Percentiles rank a stretch among this genome's conserved stretches.
Conservation (phyloP, 306 rosid genomes). For the Lathyrus aphaca region DNA sequence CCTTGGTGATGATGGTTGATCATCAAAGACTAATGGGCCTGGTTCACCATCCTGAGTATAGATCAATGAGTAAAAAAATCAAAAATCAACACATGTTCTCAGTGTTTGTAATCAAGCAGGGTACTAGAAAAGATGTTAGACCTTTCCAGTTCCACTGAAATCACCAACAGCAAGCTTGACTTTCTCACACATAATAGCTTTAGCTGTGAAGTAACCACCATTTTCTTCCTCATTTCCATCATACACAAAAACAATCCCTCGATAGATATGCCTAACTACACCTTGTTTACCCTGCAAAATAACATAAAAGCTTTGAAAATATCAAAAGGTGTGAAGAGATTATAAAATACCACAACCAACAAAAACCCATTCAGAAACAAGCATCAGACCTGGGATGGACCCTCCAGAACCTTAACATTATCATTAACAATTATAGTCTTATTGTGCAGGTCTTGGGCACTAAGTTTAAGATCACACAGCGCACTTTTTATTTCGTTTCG, state of each 20-base stretch:
- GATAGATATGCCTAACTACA: conserved; percentile 73
- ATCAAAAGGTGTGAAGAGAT: conserved; percentile 23
- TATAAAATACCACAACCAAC: conserved; percentile 5
- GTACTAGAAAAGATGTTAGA: conserved; percentile 40
- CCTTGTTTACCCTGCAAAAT: conserved; percentile 86
- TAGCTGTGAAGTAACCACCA: conserved; percentile 79
- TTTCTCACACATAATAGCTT: conserved; percentile 85
- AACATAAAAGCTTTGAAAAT: conserved; percentile 33
- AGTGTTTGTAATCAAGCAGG: conserved; percentile 4
- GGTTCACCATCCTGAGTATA: conserved; percentile 69
- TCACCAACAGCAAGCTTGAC: conserved; percentile 56
- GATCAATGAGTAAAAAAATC: conserved; percentile 27
- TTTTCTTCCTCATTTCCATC: conserved; percentile 71
- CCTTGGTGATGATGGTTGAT: conserved; percentile 75
- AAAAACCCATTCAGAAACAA: background rate
- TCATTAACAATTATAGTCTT: conserved; percentile 75
- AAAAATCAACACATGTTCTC: conserved; percentile 20
- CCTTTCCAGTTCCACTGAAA: conserved; percentile 60
- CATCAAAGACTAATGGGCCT: conserved; percentile 60
- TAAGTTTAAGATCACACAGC: conserved; percentile 68
- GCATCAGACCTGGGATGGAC: conserved; percentile 70
- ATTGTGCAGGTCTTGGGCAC: conserved; percentile 64
- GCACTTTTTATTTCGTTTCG: conserved; percentile 64
- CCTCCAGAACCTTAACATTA: conserved; percentile 71
- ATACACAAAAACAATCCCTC: conserved; percentile 69